Base-by-base conservation (phyloP, 305 asterid genomes). In the Fraxinus baroniana region DNA sequence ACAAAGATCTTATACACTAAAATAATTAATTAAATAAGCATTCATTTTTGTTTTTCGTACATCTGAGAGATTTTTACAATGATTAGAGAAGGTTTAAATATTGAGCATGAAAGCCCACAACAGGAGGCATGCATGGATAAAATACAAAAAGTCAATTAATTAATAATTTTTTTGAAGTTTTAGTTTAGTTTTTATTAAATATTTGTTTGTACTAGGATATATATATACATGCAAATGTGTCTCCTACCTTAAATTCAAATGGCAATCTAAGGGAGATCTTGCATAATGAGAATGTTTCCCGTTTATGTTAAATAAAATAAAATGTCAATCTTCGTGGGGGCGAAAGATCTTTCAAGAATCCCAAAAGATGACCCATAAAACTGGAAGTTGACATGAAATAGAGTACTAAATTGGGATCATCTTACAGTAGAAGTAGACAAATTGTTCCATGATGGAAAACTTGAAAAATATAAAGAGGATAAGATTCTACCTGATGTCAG, bases 1-100 rank as follows among this genome's bases (percentile, higher is more conserved):
- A 74, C 82, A 71, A 73, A 70, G 70, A 83, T 78, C 78, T 74
- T 83, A 12, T 32, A 39, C 44, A 71, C 12, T 71, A 70, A 71
- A 32, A 28, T 8, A 71, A 32, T 13, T 32, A 12, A 71, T 32
- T 71, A 30, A 30, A 5, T 71, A 71, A 30, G 22, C 41, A 71
- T 5, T 32, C 24, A 5, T 32, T 71, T 55, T 17, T 52, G 15
- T 32, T 66, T 66, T 26, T 0, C 1, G 39, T 71, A 32, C 76
- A 12, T 71, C 41, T 71, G 4, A 13, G 41, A 71, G 44, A 70
- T 13, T 32, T 55, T 71, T 32, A 28, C 24, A 30, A 32, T 71
- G 41, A 71, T 30, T 71, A 71, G 22, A 32, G 20, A 9, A 68
- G 20, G 44, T 32, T 30, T 32, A 71, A 71, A 32, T 30, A 32